Base-by-base conservation (phyloP, 1,284 basidiomycete genomes). In the Sporisorium sorghi region DNA sequence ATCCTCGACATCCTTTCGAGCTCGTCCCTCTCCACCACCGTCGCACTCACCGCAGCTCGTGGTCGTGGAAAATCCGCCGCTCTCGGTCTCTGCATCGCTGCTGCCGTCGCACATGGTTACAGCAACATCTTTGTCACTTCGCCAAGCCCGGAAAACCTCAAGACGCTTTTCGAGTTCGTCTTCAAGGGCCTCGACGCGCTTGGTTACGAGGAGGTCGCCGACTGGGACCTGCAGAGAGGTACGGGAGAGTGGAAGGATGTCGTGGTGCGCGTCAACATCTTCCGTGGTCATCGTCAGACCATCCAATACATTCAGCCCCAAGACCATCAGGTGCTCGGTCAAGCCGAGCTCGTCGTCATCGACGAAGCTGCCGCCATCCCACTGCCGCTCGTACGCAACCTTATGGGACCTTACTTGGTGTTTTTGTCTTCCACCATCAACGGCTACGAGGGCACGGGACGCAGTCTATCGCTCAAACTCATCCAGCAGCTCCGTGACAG, bases 361-460 rank as follows among this genome's bases (percentile, higher is more conserved):
- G 97, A 99, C 78, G 97, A 99, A 86, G 97, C 96, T 4, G 97
- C 97, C 7, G 97, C 97, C 17, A 98, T 99, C 63, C 97, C 97
- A 0, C 89, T 99, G 43, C 93, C 95, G 5, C 90, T 98, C 24
- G 95, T 99, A 19, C 90, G 92, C 72, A 94, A 94, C 80, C 90
- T 99, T 65, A 91, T 99, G 69, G 97, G 97, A 0, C 95, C 95
- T 0, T 99, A 99, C 86, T 92, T 98, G 43, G 94, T 99, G 53
- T 98, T 99, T 88, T 91, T 99, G 88, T 93, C 94, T 1, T 97
- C 94, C 19, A 99, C 97, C 2, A 96, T 99, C 87, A 98, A 98
- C 84, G 97, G 97, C 46, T 99, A 99, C 86, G 97, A 99, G 87
- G 97, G 97, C 21, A 99, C 97, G 0, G 97, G 97, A 19, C 92